Evolutionary conservation across 495 filamentous ascomycete species (phyloP).

Genomic region (Bryoglossum gracile): DNA sequence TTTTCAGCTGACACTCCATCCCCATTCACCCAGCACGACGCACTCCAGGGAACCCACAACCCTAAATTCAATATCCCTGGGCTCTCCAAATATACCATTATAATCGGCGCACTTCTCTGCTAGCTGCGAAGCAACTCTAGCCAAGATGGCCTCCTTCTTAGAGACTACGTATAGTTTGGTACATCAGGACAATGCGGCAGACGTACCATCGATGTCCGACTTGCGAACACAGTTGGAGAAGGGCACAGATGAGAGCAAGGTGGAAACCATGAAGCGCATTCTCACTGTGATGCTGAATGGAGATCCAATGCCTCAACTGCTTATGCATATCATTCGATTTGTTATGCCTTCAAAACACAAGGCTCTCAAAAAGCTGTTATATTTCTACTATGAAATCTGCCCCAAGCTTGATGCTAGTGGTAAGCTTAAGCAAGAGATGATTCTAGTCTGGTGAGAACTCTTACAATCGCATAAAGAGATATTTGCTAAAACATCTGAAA

Average conservation of each 20-base stretch:
- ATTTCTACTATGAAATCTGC: conserved; percentile 99
- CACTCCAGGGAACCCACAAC: conserved; percentile 7
- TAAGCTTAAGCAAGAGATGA: conserved; percentile 99
- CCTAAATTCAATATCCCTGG: conserved; percentile 11
- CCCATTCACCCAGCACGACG: neutral
- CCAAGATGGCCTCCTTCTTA: conserved; percentile 87
- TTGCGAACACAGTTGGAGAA: conserved; percentile 93
- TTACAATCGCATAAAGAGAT: neutral
- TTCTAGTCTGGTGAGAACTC: conserved; percentile 82
- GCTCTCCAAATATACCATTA: neutral
- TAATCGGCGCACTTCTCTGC: conserved; percentile 21
- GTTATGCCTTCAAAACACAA: conserved; percentile 98
- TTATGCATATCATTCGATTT: conserved; percentile 99
- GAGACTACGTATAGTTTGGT: conserved; percentile 92
- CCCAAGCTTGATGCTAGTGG: conserved; percentile 86
- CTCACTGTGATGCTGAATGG: conserved; percentile 97
- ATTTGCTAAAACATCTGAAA: conserved; percentile 29
- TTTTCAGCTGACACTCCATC: conserved; percentile 4
- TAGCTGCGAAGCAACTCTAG: conserved; percentile 1
- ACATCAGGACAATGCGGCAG: conserved; percentile 89
- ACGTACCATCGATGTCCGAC: conserved; percentile 84
- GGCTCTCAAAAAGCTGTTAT: conserved; percentile 93
- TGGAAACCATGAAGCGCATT: conserved; percentile 98
- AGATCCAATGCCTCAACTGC: conserved; percentile 85
- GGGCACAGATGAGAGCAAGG: conserved; percentile 91